Conservation (phyloP, 2,329 filamentous ascomycete species). For the Mollisia scopiformis region DNA sequence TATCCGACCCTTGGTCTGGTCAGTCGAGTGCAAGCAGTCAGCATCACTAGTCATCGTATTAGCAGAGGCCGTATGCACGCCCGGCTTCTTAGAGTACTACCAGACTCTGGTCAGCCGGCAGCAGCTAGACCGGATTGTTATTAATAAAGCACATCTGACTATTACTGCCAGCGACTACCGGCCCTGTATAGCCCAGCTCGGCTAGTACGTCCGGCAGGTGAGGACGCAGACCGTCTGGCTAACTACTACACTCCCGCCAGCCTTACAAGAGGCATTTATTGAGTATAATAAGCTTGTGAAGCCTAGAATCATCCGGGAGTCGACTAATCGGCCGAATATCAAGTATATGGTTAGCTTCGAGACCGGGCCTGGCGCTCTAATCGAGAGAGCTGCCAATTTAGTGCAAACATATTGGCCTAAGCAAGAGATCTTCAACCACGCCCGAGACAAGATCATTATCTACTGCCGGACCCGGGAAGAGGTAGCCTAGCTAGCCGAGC, state of each 20-base stretch:
- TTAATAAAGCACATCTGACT: conserved; percentile 17
- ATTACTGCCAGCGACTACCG: conserved; percentile 20
- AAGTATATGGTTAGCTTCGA: conserved; percentile 16
- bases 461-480: conserved; percentile 15
- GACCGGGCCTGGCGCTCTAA: background rate
- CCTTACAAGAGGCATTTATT: conserved; percentile 19
- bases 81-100: conserved; percentile 16
- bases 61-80: conserved; percentile 11
- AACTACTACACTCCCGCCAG: conserved; percentile 11
- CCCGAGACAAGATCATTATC: conserved; percentile 21
- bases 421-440: conserved; percentile 9
- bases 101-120: conserved; percentile 3
- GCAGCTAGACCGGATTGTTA: conserved; percentile 13
- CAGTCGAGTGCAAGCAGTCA: background rate
- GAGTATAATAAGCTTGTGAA: conserved; percentile 22
- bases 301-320: conserved; percentile 16
- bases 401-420: conserved; percentile 9
- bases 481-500: conserved; percentile 6
- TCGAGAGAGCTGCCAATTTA: conserved; percentile 11
- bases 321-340: conserved; percentile 20
- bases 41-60: conserved; percentile 16
- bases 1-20: conserved; percentile 12
- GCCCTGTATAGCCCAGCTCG: conserved; percentile 13
- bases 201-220: conserved; percentile 16
- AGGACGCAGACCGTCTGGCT: conserved; percentile 19